A percentile compares a stretch with the other conserved stretches of the same genome.
These are phyloP conservation scores for Xylariaceae sp. DNA, from an alignment of 2,329 filamentous ascomycete species.

Conservation along the genomic window DNA sequence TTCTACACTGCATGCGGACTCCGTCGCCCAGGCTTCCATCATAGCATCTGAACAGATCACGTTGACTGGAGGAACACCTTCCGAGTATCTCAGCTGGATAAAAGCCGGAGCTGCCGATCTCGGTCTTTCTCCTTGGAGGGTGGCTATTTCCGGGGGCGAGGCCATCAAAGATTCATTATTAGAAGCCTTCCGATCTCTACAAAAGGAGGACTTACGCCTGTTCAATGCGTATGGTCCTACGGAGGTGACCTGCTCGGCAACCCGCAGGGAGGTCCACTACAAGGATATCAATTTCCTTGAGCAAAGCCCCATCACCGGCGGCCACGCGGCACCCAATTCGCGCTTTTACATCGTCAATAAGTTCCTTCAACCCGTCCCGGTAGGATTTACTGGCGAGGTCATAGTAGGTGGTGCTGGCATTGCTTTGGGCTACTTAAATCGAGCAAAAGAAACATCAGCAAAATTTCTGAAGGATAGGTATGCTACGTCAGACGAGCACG, in stretches of 20 bases:
- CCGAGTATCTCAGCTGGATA: background rate
- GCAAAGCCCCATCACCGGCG: background rate
- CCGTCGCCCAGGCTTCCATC: background rate
- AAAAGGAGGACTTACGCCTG: slow-evolving; percentile 5
- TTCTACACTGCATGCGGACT: background rate
- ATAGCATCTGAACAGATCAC: background rate
- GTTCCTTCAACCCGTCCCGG: background rate
- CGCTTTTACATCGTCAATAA: slow-evolving; percentile 6
- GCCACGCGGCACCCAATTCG: slow-evolving; percentile 22
- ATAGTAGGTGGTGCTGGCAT: slow-evolving; percentile 12
- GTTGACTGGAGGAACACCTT: background rate
- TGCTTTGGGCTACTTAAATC: slow-evolving; percentile 4
- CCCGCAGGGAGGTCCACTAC: background rate
- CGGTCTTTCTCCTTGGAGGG: background rate
- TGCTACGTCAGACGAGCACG: background rate
- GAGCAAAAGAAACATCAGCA: background rate
- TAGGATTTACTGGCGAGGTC: slow-evolving; percentile 11
- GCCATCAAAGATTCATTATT: background rate
- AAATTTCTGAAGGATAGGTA: background rate
- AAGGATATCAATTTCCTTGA: background rate
- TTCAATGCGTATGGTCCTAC: slow-evolving; percentile 40
- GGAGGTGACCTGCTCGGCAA: slow-evolving; percentile 26
- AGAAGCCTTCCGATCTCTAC: background rate
- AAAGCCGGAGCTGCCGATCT: background rate
- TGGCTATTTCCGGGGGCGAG: background rate